These are phyloP conservation scores for Zygoascus flipseniorum DNA, from an alignment of 805 yeast genomes.

Conservation along the genomic window DNA sequence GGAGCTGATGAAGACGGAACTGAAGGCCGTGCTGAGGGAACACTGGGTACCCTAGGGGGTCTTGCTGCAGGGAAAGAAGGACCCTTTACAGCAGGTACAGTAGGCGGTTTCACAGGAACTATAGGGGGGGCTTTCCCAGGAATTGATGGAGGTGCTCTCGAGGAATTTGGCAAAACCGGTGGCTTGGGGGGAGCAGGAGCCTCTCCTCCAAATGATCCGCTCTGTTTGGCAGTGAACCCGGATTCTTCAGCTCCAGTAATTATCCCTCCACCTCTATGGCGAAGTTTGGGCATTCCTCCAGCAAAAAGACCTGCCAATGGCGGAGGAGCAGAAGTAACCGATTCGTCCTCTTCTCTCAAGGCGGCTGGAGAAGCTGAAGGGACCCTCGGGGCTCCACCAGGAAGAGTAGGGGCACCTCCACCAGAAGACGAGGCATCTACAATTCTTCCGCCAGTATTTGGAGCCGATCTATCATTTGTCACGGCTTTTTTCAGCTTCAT, in stretches of 20 bases:
- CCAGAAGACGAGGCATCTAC: conserved; percentile 20
- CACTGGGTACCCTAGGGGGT: not conserved
- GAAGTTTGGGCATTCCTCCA: conserved; percentile 71
- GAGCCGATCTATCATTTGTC: conserved; percentile 62
- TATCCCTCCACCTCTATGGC: conserved; percentile 34
- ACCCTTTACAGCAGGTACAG: not conserved
- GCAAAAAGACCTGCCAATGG: conserved; percentile 60
- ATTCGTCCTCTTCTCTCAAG: conserved; percentile 23
- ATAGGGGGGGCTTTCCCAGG: not conserved
- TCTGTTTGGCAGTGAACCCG: not conserved
- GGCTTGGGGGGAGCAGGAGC: not conserved
- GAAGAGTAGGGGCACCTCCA: conserved; percentile 20
- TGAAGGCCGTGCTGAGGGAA: conserved; percentile 11
- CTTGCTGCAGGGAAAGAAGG: not conserved
- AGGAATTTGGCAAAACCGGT: not conserved
- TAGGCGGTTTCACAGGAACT: not conserved
- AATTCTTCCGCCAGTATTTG: conserved; percentile 36
- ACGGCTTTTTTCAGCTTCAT: conserved; percentile 47
- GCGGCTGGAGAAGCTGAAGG: conserved; percentile 15
- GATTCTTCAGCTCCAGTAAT: conserved; percentile 10
- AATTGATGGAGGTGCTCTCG: not conserved
- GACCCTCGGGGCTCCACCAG: conserved; percentile 11
- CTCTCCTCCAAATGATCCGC: not conserved
- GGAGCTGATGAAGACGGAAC: not conserved
- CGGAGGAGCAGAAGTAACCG: conserved; percentile 13